These are phyloP conservation scores for Fusarium paranaense DNA, from an alignment of 2,329 filamentous ascomycete genomes.

Conservation along the genomic window DNA sequence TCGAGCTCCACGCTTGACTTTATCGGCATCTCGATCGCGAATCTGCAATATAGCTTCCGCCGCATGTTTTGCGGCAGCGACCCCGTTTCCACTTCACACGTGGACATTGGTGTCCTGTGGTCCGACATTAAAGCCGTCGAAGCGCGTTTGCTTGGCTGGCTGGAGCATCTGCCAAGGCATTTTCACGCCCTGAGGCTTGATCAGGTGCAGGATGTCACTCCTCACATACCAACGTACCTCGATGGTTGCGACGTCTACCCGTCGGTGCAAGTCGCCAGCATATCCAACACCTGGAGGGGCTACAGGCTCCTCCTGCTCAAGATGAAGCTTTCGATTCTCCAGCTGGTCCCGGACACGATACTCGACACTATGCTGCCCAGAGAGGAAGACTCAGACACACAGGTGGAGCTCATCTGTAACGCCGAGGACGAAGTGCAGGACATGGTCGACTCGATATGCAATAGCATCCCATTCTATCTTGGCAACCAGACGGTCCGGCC, in stretches of 20 bases:
- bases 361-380: neutral
- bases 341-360: neutral
- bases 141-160: slow-evolving; percentile 4
- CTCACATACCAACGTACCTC: slow-evolving; percentile 7
- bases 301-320: slow-evolving; percentile 14
- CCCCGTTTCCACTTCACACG: neutral
- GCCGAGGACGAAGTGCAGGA: neutral
- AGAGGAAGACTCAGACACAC: neutral
- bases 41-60: slow-evolving; percentile 8
- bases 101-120: neutral
- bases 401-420: neutral
- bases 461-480: slow-evolving; percentile 18
- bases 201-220: neutral
- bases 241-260: slow-evolving; percentile 7
- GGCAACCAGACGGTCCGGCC: slow-evolving; percentile 9
- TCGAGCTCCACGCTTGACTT: slow-evolving; percentile 10
- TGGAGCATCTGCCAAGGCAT: slow-evolving; percentile 1
- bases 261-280: slow-evolving; percentile 9
- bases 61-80: neutral
- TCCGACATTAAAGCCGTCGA: slow-evolving; percentile 1
- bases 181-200: slow-evolving; percentile 6
- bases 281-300: slow-evolving; percentile 25
- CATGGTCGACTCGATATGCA: slow-evolving; percentile 12
- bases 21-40: slow-evolving; percentile 11
- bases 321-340: slow-evolving; percentile 6